phyloP scores from a whole-genome alignment of 2,329 filamentous ascomycete species.

The Colletotrichum karsti region DNA sequence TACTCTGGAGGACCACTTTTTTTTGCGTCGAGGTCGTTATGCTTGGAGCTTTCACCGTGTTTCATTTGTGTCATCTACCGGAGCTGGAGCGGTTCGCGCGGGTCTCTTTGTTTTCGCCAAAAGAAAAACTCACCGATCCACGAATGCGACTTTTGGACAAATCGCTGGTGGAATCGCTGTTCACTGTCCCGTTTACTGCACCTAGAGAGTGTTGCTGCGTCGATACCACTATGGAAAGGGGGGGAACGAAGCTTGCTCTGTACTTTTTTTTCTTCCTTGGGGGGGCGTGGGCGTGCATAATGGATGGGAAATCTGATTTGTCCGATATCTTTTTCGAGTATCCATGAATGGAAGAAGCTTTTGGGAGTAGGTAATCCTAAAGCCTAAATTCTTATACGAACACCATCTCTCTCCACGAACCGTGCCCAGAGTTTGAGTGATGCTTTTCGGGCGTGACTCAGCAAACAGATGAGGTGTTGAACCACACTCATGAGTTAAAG shows the following conservation, averaged over 20 bases:
- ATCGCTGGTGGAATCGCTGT: not conserved
- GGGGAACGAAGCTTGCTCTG: not conserved
- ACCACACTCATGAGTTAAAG: too few species aligned
- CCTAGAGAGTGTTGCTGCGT: constrained; percentile 7
- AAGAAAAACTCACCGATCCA: too few species aligned
- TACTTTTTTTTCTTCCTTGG: not conserved
- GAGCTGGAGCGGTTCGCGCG: not conserved
- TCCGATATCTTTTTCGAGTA: not conserved
- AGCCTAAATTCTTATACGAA: constrained; percentile 14
- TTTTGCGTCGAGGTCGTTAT: constrained; percentile 11
- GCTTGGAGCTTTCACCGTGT: constrained; percentile 9
- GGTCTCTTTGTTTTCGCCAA: not conserved
- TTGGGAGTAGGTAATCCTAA: constrained; percentile 20
- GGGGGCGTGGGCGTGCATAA: constrained; percentile 3
- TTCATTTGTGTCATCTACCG: not conserved
- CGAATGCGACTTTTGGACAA: not conserved
- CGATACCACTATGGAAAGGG: constrained; percentile 18
- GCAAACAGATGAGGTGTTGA: not conserved
- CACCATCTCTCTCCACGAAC: not conserved
- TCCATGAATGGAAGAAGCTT: not conserved
- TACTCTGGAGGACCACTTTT: constrained; percentile 18
- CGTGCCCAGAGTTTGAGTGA: not conserved
- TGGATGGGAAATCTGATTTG: constrained; percentile 1
- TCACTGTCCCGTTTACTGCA: not conserved
- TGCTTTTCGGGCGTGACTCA: not conserved